These are phyloP conservation scores for Lachnellula arida DNA, from an alignment of 2,329 filamentous ascomycete species.

Conservation along the genomic window DNA sequence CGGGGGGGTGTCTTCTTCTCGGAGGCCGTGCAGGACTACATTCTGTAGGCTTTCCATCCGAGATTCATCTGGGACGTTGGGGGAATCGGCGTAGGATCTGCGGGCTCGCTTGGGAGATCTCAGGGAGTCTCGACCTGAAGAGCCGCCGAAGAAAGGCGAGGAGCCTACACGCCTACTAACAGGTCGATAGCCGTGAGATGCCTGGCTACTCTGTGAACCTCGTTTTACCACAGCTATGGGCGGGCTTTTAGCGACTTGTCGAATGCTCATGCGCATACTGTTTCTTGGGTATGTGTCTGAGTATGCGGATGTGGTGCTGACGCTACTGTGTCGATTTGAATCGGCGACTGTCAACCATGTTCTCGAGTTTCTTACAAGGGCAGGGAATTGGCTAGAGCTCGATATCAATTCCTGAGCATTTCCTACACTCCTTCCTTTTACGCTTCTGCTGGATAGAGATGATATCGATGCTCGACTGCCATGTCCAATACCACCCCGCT, in stretches of 20 bases:
- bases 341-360: constrained; percentile 22
- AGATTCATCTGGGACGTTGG: constrained; percentile 25
- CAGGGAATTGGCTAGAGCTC: background rate
- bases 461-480: constrained; percentile 18
- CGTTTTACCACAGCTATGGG: constrained; percentile 2
- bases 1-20: constrained; percentile 10
- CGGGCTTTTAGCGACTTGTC: constrained; percentile 20
- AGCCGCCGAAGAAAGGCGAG: constrained; percentile 29
- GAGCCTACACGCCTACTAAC: constrained; percentile 24
- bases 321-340: constrained; percentile 11
- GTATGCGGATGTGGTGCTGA: constrained; percentile 18
- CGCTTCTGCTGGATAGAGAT: constrained; percentile 7
- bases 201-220: constrained; percentile 4
- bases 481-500: constrained; percentile 22
- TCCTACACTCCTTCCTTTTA: constrained; percentile 21
- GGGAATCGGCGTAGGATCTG: constrained; percentile 23
- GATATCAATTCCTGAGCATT: constrained; percentile 22
- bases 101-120: constrained; percentile 11
- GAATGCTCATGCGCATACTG: constrained; percentile 8
- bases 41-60: constrained; percentile 10
- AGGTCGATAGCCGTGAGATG: constrained; percentile 16
- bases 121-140: constrained; percentile 14
- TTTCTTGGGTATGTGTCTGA: constrained; percentile 14
- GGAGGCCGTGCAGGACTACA: constrained; percentile 2
- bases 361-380: constrained; percentile 19